Base-by-base conservation (phyloP, 1,284 basidiomycete genomes). In the Omphalotus olearius region DNA sequence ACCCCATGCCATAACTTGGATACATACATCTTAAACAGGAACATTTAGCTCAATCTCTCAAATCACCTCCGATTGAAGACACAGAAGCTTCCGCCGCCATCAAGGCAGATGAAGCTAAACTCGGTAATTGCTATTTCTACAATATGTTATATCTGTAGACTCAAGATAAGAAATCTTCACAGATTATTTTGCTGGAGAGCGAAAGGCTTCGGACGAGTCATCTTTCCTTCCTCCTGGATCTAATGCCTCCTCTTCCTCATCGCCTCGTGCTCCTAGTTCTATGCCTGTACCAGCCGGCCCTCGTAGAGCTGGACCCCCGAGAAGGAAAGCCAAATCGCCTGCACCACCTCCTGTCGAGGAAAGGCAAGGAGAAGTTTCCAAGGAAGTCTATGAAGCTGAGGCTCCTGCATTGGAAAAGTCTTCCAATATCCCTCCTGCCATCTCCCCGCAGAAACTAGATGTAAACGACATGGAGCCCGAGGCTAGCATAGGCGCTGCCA, bases 221-320 rank as follows among this genome's bases (percentile, higher is more conserved):
- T 67, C 67, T 9, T 38, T 69, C 5, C 59, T 69, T 20, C 71
- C 74, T 2, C 55, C 66, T 0, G 73, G 74, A 1, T 67, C 72
- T 0, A 62, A 66, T 18, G 59, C 70, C 10, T 66, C 60, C 44
- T 50, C 58, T 41, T 55, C 62, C 43, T 54, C 16, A 47, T 53
- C 52, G 4, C 57, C 45, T 25, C 74, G 71, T 37, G 67, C 67
- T 17, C 75, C 82, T 2, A 54, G 62, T 6, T 71, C 79, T 0
- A 90, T 90, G 85, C 88, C 87, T n/a, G 69, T 86, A 3, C 85
- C 87, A 13, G 73, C 75, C n/a, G 82, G 65, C 9, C 88, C 87
- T 37, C 78, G 82, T 42, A 76, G 88, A 4, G 75, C 83, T 14
- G 83, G 70, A 3, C 87, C 85, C 41, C 87, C 88, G 3, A 74